Evolutionary conservation across 306 rosid species (phyloP), one percentile per base, ranked within the genome.

Genomic region (Amphicarpaea edgeworthii): DNA sequence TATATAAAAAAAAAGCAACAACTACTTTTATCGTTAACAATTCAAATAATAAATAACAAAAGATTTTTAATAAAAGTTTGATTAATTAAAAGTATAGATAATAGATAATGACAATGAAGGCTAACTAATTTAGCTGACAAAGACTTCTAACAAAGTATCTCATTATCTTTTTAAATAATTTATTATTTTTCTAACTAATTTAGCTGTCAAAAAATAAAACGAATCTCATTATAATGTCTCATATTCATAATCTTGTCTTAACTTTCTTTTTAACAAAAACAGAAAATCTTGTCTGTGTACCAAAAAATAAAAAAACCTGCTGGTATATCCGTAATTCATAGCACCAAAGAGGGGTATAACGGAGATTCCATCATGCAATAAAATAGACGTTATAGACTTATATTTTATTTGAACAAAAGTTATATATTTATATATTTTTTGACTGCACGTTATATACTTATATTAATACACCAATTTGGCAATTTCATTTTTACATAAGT

Each of bases 191-290:
- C n/a, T n/a, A n/a, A n/a, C n/a, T n/a, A n/a, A n/a, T n/a, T n/a
- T n/a, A n/a, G n/a, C n/a, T n/a, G n/a, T n/a, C n/a, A n/a, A n/a
- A n/a, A n/a, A n/a, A n/a, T n/a, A n/a, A n/a, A n/a, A n/a, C n/a
- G n/a, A n/a, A n/a, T n/a, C n/a, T n/a, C n/a, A n/a, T n/a, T n/a
- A n/a, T n/a, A n/a, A n/a, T n/a, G n/a, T n/a, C n/a, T n/a, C n/a
- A n/a, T n/a, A 54, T 21, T 60, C 14, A 15, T 60, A 61, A 61
- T 32, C 14, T 1, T 59, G 66, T 59, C 21, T 58, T 57, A 57
- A 12, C 2, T 57, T n/a, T n/a, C n/a, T n/a, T n/a, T n/a, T n/a
- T n/a, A n/a, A n/a, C n/a, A n/a, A n/a, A n/a, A n/a, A n/a, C 8
- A 4, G 3, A n/a, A 49, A 6, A 6, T 9, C n/a, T 0, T 23